Evolutionary conservation across 73 alveolate genomes (phyloP), one percentile per base, ranked within the genome.

Genomic region (Diophrys sp.): DNA sequence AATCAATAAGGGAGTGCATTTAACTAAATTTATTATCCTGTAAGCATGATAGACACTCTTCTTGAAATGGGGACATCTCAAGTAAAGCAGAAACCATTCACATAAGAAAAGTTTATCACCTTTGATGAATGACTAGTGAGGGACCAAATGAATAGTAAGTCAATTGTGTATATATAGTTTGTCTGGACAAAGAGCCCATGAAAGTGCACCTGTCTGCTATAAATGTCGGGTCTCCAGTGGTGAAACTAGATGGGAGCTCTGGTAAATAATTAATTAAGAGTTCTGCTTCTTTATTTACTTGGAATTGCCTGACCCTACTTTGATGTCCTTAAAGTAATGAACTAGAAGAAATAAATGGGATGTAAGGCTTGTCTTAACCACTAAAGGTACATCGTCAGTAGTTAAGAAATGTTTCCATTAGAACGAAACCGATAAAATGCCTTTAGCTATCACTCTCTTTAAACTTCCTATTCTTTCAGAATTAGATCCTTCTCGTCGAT

Each of bases 391-490:
- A 1, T 26, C 56, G 24, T 68, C 75, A 26, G 75, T 68, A 2
- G 75, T 29, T 2, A 68, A 68, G 75, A 68, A 68, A 68, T 68
- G 75, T 55, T 68, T n/a, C 26, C 55, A 25, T 2, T 11, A 26
- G 54, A 55, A 29, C 54, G 34, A 18, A 2, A 26, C 75, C 5
- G 54, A 68, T 1, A 1, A 2, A 5, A 28, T 26, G 29, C 25
- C 31, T 2, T 26, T 68, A 2, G 89, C 89, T 18, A 82, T 80
- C 23, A 80, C n/a, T n/a, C n/a, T n/a, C n/a, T n/a, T n/a, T n/a
- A n/a, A n/a, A n/a, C n/a, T n/a, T n/a, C n/a, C n/a, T n/a, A n/a
- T n/a, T n/a, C n/a, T n/a, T n/a, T n/a, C n/a, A n/a, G n/a, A n/a
- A n/a, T n/a, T n/a, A n/a, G n/a, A n/a, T n/a, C n/a, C n/a, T n/a